phyloP scores from a whole-genome alignment of 345 rosid species.

The Rhizophora apiculata region DNA sequence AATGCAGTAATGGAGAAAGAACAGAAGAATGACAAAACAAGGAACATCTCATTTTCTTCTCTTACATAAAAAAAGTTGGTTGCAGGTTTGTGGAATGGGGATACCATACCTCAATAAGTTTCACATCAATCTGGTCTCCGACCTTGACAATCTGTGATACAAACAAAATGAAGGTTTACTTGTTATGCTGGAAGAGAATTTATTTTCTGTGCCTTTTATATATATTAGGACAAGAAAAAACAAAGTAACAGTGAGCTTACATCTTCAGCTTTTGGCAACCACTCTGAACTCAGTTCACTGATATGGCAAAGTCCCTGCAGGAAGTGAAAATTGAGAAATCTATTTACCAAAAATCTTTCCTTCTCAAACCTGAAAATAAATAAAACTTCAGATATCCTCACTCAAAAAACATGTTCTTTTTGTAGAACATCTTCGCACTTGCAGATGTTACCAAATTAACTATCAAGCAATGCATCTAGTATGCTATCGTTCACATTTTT shows the following conservation, averaged over 20 bases:
- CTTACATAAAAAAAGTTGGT: not conserved
- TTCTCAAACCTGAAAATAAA: not conserved
- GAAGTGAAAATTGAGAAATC: slow-evolving; percentile 9
- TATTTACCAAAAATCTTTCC: not conserved
- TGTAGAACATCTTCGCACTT: not conserved
- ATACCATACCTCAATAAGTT: slow-evolving; percentile 81
- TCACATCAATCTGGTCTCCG: slow-evolving; percentile 90
- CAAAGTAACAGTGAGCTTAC: slow-evolving; percentile 40
- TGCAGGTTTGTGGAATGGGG: not conserved
- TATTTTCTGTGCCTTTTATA: not conserved
- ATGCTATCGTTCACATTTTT: too few relatives aligned
- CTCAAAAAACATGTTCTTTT: not conserved
- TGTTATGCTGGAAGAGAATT: not conserved
- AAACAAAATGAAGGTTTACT: slow-evolving; percentile 5
- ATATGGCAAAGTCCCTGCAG: slow-evolving; percentile 94
- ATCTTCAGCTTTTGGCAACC: slow-evolving; percentile 97
- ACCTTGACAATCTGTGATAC: slow-evolving; percentile 67
- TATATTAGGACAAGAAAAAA: not conserved
- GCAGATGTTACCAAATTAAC: not conserved
- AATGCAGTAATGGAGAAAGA: not conserved
- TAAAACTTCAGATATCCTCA: not conserved
- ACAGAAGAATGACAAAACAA: not conserved
- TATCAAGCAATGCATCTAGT: not conserved
- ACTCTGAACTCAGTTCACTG: slow-evolving; percentile 81
- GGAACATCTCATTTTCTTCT: not conserved